Evolutionary conservation across 179 eudicot genomes (phyloP), one percentile per base, ranked within the genome.

Genomic region (Silene vulgaris): DNA sequence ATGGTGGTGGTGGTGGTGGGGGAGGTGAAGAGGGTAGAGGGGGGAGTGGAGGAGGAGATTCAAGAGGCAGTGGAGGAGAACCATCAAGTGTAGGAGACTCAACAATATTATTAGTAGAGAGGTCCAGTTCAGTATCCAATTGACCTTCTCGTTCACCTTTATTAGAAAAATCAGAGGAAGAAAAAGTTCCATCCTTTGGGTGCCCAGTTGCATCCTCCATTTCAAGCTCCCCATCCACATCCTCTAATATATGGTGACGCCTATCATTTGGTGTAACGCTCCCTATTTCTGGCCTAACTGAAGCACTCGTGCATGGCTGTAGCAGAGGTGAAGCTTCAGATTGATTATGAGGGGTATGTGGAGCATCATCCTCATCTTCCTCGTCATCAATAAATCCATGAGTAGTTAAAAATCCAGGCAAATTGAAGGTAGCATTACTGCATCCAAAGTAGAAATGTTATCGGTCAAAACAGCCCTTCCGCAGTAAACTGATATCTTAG

Each of bases 151-250:
- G 78, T 4, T 69, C 65, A 66, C 69, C 82, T 63, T 72, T 76
- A 74, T 80, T 86, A 66, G 76, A 59, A 5, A 81, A 71, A 64
- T 69, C 80, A 77, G 73, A 78, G 28, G 73, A 74, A 68, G 80
- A 79, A 62, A 68, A 28, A 43, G 76, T 66, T 79, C 86, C 97
- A 77, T 87, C 97, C 82, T 89, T 89, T 37, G 60, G 83, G 76
- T 87, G 82, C 68, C 84, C 93, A 63, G 90, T 89, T 68, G 89
- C 91, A 87, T 93, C 97, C 90, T 96, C 99, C 99, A 96, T 96
- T 76, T 96, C 99, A 70, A 96, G 97, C 83, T 96, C 99, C 84
- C 95, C 99, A 85, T 96, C 97, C 78, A 96, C 99, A 68, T 91
- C 97, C 88, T 96, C 97, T 76, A 95, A 86, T 78, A 90, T 87